Conservation (phyloP, 192 early-diverging fungal genomes). For the Backusella sp. region DNA sequence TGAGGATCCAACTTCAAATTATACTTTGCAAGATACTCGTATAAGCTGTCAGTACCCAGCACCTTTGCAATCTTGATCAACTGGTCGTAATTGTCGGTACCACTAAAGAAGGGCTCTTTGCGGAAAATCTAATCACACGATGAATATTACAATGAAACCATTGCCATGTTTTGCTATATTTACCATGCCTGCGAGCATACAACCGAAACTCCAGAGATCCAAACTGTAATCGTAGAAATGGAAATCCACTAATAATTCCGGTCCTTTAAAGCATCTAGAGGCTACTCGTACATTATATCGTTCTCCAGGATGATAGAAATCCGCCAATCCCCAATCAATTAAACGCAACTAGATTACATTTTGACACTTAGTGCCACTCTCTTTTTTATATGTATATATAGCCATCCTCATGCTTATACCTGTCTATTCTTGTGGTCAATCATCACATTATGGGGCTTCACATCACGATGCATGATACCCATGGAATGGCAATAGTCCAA, state of each 20-base stretch:
- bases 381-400: not conserved
- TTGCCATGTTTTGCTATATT: not conserved
- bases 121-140: constrained; percentile 79
- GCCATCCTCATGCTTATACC: not conserved
- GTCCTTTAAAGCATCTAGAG: constrained; percentile 98
- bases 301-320: constrained; percentile 97
- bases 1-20: constrained; percentile 86
- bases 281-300: constrained; percentile 99
- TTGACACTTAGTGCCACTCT: not conserved
- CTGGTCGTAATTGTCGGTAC: constrained; percentile 98
- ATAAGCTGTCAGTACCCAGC: constrained; percentile 92
- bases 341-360: constrained; percentile 67
- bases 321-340: constrained; percentile 99
- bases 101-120: constrained; percentile 99
- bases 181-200: constrained; percentile 99
- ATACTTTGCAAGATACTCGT: constrained; percentile 93
- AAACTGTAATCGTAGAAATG: constrained; percentile 98
- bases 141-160: not conserved
- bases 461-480: constrained; percentile 99
- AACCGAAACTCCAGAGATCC: constrained; percentile 99
- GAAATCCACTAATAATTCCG: constrained; percentile 97
- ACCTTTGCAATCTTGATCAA: constrained; percentile 98
- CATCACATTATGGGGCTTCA: constrained; percentile 99
- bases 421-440: constrained; percentile 95
- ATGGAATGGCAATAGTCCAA: constrained; percentile 96